These are phyloP conservation scores for Chloromonas sp. DNA, from an alignment of 163 green algal genomes.

Conservation along the genomic window DNA sequence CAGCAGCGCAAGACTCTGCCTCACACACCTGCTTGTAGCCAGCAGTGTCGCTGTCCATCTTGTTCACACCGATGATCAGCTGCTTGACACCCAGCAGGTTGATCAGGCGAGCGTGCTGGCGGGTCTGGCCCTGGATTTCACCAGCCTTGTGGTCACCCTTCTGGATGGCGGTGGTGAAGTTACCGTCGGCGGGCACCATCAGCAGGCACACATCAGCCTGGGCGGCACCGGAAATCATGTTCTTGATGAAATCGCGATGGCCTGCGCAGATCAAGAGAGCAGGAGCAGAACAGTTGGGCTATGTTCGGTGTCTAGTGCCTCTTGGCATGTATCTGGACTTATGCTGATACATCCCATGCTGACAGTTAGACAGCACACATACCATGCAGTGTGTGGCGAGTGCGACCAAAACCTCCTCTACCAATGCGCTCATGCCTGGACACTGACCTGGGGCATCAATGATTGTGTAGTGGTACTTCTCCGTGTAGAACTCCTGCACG, in stretches of 20 bases:
- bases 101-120: constrained; percentile 95
- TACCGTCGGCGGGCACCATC: constrained; percentile 81
- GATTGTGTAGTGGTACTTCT: constrained; percentile 99
- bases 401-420: too few species aligned
- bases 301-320: not conserved
- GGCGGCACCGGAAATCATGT: constrained; percentile 99
- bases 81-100: constrained; percentile 98
- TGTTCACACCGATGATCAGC: constrained; percentile 96
- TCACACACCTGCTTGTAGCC: constrained; percentile 65
- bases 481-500: constrained; percentile 79
- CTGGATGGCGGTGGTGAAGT: constrained; percentile 87
- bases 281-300: not conserved
- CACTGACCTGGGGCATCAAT: constrained; percentile 90
- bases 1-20: not conserved
- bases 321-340: not conserved
- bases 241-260: constrained; percentile 99
- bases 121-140: constrained; percentile 95
- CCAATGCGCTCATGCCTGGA: too few species aligned
- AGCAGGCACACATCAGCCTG: constrained; percentile 94
- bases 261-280: constrained; percentile 24
- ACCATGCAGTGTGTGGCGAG: too few species aligned
- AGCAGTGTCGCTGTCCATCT: constrained; percentile 97
- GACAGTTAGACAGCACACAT: too few species aligned
- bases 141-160: constrained; percentile 96
- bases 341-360: too few species aligned